Conservation (phyloP, 2,329 filamentous ascomycete genomes). For the Juglanconis juglandina region DNA sequence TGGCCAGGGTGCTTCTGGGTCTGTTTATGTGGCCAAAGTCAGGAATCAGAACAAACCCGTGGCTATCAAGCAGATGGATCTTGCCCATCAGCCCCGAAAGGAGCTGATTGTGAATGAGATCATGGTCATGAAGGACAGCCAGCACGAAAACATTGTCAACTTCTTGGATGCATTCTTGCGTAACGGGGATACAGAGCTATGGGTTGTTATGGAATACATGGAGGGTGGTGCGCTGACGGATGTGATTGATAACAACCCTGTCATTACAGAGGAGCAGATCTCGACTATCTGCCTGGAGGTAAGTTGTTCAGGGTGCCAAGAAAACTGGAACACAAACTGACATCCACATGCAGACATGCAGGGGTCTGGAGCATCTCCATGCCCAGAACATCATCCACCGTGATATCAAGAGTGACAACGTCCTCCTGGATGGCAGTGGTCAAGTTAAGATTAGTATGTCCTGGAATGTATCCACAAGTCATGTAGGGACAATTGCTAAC, state of each 20-base stretch:
- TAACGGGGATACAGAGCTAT: constrained; percentile 92
- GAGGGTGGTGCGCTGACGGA: constrained; percentile 96
- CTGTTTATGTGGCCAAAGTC: constrained; percentile 95
- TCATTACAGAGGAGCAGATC: constrained; percentile 94
- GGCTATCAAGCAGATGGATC: constrained; percentile 99
- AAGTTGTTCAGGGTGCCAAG: constrained; percentile 30
- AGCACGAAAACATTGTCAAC: constrained; percentile 98
- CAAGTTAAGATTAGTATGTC: constrained; percentile 95
- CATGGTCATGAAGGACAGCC: constrained; percentile 99
- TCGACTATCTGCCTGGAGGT: constrained; percentile 96
- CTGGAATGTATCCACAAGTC: neutral
- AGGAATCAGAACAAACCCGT: constrained; percentile 68
- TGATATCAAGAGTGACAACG: constrained; percentile 99
- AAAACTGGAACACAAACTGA: neutral
- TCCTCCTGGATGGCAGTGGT: constrained; percentile 86
- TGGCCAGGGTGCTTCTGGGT: constrained; percentile 94
- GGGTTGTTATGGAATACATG: constrained; percentile 99
- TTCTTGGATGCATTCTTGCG: constrained; percentile 95
- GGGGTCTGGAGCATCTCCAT: constrained; percentile 89
- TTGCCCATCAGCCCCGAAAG: constrained; percentile 94
- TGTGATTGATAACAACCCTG: constrained; percentile 95
- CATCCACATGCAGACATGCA: constrained; percentile 69
- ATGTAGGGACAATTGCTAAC: constrained; percentile 25
- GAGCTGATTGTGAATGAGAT: constrained; percentile 99
- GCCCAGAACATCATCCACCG: constrained; percentile 96